Evolutionary conservation across 2,329 filamentous ascomycete species (phyloP).

Genomic region (Colletotrichum limetticola): DNA sequence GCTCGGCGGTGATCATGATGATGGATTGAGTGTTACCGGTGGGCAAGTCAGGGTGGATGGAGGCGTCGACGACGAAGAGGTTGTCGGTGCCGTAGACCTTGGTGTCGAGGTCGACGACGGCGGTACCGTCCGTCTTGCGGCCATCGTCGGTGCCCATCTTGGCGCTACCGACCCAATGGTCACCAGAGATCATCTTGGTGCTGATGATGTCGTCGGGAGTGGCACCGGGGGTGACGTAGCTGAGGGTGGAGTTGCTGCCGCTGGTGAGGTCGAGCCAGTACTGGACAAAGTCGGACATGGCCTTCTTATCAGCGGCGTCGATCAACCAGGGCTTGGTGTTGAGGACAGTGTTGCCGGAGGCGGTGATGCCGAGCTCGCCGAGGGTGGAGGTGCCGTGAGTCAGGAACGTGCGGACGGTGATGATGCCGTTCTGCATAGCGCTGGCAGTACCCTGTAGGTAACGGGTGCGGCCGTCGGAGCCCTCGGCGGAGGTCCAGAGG

Average conservation of each 20-base stretch:
- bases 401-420: slow-evolving; percentile 37
- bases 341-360: slow-evolving; percentile 38
- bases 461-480: slow-evolving; percentile 38
- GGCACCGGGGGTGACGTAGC: slow-evolving; percentile 23
- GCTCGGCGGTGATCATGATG: slow-evolving; percentile 35
- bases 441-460: slow-evolving; percentile 41
- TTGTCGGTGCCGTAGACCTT: slow-evolving; percentile 71
- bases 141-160: slow-evolving; percentile 59
- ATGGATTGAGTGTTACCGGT: slow-evolving; percentile 36
- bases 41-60: slow-evolving; percentile 64
- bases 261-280: slow-evolving; percentile 32
- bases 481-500: slow-evolving; percentile 39
- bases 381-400: slow-evolving; percentile 40
- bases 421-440: slow-evolving; percentile 33
- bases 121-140: slow-evolving; percentile 50
- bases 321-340: slow-evolving; percentile 38
- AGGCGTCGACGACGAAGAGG: slow-evolving; percentile 70
- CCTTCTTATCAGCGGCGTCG: slow-evolving; percentile 38
- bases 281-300: slow-evolving; percentile 32
- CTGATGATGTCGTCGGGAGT: slow-evolving; percentile 28
- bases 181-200: slow-evolving; percentile 28
- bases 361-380: slow-evolving; percentile 39
- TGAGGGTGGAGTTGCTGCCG: slow-evolving; percentile 29
- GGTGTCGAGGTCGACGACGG: slow-evolving; percentile 66
- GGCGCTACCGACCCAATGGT: slow-evolving; percentile 35